Evolutionary conservation across 345 rosid species (phyloP), one percentile per base, ranked within the genome.

Genomic region (Dovyalis caffra): DNA sequence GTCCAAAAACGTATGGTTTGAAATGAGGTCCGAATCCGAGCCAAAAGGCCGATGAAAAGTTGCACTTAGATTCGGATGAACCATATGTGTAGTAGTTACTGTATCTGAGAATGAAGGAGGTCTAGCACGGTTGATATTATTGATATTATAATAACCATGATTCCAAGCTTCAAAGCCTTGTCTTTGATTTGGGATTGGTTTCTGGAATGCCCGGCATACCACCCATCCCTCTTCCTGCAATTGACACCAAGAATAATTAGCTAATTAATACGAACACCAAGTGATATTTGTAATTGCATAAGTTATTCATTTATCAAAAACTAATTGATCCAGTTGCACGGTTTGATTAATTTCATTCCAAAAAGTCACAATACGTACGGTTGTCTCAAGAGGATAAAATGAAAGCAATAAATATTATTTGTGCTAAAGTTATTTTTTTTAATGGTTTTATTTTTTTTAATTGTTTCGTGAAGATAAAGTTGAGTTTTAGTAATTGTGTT

Each of bases 161-260:
- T 82, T 87, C 92, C 93, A 91, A 21, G 92, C 79, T 81, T 91
- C 92, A 75, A 73, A 92, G 20, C 90, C 90, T 68, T 82, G 94
- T 75, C 92, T 91, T 37, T 90, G 97, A 76, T 83, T 92, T 45
- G 97, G 91, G 35, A 25, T 79, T 1, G 99, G 97, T 86, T 95
- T 95, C 84, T 80, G 87, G 79, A 95, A 95, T 78, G 97, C 99
- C 73, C 95, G 72, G 82, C 99, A 95, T 2, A 95, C 99, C 43
- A 91, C 99, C 99, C 99, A 95, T 62, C 97, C 99, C 84, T 92
- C 97, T 78, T 95, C 99, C 97, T 95, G 91, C 69, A 84, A 64
- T 66, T 56, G 8, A 11, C 32, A 9, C 18, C 26, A 29, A 8
- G 18, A 25, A 49, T 16, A n/a, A 26, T 56, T 16, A 35, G 34